Evolutionary conservation across 2,329 filamentous ascomycete genomes (phyloP), one percentile per base, ranked within the genome.

Genomic region (Didymella sp.): DNA sequence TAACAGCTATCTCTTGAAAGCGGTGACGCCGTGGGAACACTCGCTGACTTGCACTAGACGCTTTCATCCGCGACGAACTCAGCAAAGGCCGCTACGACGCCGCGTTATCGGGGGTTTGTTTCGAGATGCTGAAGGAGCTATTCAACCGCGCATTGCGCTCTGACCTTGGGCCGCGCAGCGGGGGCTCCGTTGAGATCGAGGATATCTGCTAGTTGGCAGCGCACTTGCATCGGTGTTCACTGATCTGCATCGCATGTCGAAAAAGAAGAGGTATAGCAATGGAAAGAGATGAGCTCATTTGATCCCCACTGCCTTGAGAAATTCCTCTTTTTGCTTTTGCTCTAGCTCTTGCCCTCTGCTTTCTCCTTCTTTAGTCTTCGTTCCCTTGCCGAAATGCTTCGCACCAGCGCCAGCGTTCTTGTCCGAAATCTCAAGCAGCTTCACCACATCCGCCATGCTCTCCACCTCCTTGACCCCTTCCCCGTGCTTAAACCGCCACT

Each of bases 1-100:
- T n/a, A n/a, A n/a, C n/a, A n/a, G n/a, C n/a, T n/a, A n/a, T n/a
- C n/a, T n/a, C n/a, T n/a, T n/a, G n/a, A n/a, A n/a, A n/a, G n/a
- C n/a, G n/a, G n/a, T n/a, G n/a, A n/a, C n/a, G n/a, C 19, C 30
- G 63, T 54, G 58, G 50, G n/a, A 35, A 15, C 15, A 19, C 4
- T 4, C 21, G 41, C 51, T 51, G 19, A 50, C 25, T 6, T 5
- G 9, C 2, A 31, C 2, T 59, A 84, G 84, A 96, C 79, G 93
- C 93, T 5, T 97, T 97, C 73, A 96, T 97, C 74, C 84, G 93
- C 17, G 93, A 97, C 71, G 93, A 97, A 80, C 81, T 95, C 57
- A 92, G 89, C 76, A 96, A 96, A 79, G 93, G 92, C n/a, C 84
- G 93, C 24, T 97, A 96, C 71, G 93, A 97, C 73, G 91, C 93